phyloP scores from a whole-genome alignment of 768 basidiomycete genomes.

The Tubosaeta sp. region DNA sequence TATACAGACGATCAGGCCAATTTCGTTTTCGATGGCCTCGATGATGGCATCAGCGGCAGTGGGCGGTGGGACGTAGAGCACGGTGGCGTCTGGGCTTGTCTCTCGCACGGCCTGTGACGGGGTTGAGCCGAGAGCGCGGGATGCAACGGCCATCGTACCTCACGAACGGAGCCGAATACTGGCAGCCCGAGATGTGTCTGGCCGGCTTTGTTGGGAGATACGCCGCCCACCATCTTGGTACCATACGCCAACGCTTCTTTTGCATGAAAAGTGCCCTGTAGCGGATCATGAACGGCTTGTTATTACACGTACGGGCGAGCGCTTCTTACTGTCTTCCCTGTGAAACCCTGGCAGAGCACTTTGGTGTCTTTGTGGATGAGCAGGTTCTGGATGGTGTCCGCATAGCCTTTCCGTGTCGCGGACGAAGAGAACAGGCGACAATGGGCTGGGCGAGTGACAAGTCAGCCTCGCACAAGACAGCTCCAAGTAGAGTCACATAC shows the following conservation, averaged over 20 bases:
- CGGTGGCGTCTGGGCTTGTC: slow-evolving; percentile 85
- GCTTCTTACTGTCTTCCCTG: slow-evolving; percentile 83
- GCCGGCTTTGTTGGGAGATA: slow-evolving; percentile 95
- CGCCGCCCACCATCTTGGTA: slow-evolving; percentile 97
- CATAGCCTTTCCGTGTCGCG: slow-evolving; percentile 71
- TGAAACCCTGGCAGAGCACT: slow-evolving; percentile 89
- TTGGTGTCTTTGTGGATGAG: slow-evolving; percentile 92
- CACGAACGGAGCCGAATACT: slow-evolving; percentile 86
- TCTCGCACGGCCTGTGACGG: slow-evolving; percentile 73
- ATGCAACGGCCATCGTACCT: slow-evolving; percentile 47
- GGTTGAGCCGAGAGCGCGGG: slow-evolving; percentile 1
- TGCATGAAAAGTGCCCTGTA: slow-evolving; percentile 93
- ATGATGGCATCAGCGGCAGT: slow-evolving; percentile 95
- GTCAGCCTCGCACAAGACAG: not conserved
- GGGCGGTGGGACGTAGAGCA: slow-evolving; percentile 98
- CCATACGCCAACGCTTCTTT: slow-evolving; percentile 92
- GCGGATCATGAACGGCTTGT: slow-evolving; percentile 4
- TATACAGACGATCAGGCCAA: slow-evolving; percentile 95
- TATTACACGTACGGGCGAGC: not conserved
- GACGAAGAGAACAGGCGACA: slow-evolving; percentile 82
- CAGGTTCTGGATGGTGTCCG: slow-evolving; percentile 87
- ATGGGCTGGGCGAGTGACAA: slow-evolving; percentile 40
- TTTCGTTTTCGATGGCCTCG: slow-evolving; percentile 98
- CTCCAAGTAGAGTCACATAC: slow-evolving; percentile 34
- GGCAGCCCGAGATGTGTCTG: slow-evolving; percentile 93